Evolutionary conservation across 768 basidiomycete species (phyloP), one percentile per base, ranked within the genome.

Genomic region (Lentinula sp.): DNA sequence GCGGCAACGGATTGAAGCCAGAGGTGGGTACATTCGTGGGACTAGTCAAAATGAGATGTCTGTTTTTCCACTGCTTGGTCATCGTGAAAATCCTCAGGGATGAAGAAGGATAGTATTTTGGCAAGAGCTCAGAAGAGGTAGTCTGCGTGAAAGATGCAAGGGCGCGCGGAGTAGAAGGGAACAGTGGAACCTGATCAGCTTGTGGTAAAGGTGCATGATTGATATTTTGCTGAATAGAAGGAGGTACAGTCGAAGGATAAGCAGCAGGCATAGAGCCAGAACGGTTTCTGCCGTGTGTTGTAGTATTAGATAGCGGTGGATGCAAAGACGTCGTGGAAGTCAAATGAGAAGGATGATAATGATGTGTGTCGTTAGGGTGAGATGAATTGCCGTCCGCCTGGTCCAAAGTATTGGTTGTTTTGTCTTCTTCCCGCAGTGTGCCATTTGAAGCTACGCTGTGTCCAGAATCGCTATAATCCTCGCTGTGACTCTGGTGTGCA

Each of bases 21-120:
- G 11, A 43, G 16, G 46, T 21, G 46, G 46, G 21, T 23, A 48
- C 46, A 28, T 23, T 48, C 18, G 46, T 69, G 9, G 81, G 80
- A 16, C 81, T 74, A 0, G 84, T 80, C 50, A 91, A 76, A 39
- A 90, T 73, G 60, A 91, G 76, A 63, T 78, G 82, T 31, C 88
- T 81, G 37, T 69, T 71, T 65, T 85, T 90, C 89, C 89, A 91
- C 64, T 85, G 84, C 70, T 80, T 89, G 31, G 87, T 79, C 4
- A 91, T 77, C 2, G 89, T 84, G 64, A 88, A 89, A 61, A 87
- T 84, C 48, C 90, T 83, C 23, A 92, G 73, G 5, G 87, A 85
- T 1, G 85, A 81, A 1, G 84, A 80, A 3, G 86, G 80, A 55
- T 86, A 83, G 68, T 86, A 86, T 67, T 89, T 91, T 46, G 84